phyloP scores from a whole-genome alignment of 2,329 filamentous ascomycete species.

The Paecilomyces variotii region DNA sequence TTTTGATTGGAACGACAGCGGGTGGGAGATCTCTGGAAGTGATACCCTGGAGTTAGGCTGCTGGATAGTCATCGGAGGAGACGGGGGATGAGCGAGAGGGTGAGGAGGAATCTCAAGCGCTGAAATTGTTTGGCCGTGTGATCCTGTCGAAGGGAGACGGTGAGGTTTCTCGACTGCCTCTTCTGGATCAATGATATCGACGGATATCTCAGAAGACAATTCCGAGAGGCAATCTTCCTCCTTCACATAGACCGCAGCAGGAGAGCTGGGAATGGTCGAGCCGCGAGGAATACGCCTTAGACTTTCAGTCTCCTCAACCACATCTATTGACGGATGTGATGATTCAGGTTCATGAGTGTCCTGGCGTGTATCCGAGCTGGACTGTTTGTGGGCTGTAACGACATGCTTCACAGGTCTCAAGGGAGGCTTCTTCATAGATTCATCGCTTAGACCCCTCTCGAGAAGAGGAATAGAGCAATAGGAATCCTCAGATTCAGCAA shows the following conservation, averaged over 20 bases:
- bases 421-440: conserved; percentile 43
- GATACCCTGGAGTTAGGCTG: conserved; percentile 27
- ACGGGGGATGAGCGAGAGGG: conserved; percentile 39
- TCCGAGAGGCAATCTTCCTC: conserved; percentile 48
- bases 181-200: conserved; percentile 40
- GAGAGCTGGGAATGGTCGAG: conserved; percentile 30
- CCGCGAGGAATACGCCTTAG: conserved; percentile 41
- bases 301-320: conserved; percentile 45
- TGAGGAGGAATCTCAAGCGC: conserved; percentile 35
- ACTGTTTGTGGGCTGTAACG: conserved; percentile 15
- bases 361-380: conserved; percentile 19
- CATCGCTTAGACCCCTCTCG: conserved; percentile 51
- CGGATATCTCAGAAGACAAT: conserved; percentile 42
- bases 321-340: conserved; percentile 43
- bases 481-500: conserved; percentile 60
- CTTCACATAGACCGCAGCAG: conserved; percentile 24
- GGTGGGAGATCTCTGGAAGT: conserved; percentile 22
- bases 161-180: conserved; percentile 26
- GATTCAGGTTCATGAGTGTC: conserved; percentile 27
- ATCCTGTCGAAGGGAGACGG: conserved; percentile 21
- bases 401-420: conserved; percentile 9
- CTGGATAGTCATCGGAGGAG: conserved; percentile 38
- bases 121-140: conserved; percentile 27
- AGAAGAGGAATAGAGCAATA: conserved; percentile 71
- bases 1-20: conserved; percentile 24